These are phyloP conservation scores for Cryphonectria japonica DNA, from an alignment of 2,329 filamentous ascomycete genomes.

Conservation along the genomic window DNA sequence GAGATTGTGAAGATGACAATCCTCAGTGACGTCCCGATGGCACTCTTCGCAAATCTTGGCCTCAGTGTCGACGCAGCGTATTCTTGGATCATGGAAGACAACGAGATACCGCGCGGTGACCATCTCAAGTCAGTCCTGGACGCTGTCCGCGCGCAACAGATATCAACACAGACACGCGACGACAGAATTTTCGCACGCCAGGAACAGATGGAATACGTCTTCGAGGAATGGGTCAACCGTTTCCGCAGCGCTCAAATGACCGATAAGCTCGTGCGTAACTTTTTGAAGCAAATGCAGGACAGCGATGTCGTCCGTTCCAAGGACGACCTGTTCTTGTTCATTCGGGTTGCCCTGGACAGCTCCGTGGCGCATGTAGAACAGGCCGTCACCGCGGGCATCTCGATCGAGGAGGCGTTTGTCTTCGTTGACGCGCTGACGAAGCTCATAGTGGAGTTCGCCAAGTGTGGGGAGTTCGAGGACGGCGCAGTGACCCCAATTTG, in stretches of 20 bases:
- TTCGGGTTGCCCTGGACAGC: slow-evolving; percentile 79
- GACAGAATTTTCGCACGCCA: slow-evolving; percentile 64
- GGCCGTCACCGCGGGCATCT: slow-evolving; percentile 63
- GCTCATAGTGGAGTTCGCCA: slow-evolving; percentile 75
- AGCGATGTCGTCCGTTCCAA: slow-evolving; percentile 72
- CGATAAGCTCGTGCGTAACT: slow-evolving; percentile 72
- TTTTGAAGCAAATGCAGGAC: slow-evolving; percentile 82
- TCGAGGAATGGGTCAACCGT: slow-evolving; percentile 91
- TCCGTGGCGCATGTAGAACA: slow-evolving; percentile 80
- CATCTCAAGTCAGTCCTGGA: slow-evolving; percentile 69
- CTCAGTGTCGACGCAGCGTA: slow-evolving; percentile 80
- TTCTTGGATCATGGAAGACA: slow-evolving; percentile 77
- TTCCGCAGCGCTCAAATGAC: slow-evolving; percentile 76
- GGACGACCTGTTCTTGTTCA: slow-evolving; percentile 79
- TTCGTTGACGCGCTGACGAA: slow-evolving; percentile 81
- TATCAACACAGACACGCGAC: slow-evolving; percentile 53
- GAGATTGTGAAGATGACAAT: slow-evolving; percentile 78
- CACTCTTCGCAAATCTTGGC: slow-evolving; percentile 83
- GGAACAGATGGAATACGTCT: slow-evolving; percentile 91
- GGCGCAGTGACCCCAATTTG: slow-evolving; percentile 65
- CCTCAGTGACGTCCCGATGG: slow-evolving; percentile 75
- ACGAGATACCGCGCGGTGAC: slow-evolving; percentile 65
- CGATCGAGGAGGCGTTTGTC: slow-evolving; percentile 58
- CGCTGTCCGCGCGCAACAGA: slow-evolving; percentile 45
- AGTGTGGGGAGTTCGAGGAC: slow-evolving; percentile 67